These are phyloP conservation scores for Gastrolobium villosum DNA, from an alignment of 306 rosid species.

Conservation along the genomic window DNA sequence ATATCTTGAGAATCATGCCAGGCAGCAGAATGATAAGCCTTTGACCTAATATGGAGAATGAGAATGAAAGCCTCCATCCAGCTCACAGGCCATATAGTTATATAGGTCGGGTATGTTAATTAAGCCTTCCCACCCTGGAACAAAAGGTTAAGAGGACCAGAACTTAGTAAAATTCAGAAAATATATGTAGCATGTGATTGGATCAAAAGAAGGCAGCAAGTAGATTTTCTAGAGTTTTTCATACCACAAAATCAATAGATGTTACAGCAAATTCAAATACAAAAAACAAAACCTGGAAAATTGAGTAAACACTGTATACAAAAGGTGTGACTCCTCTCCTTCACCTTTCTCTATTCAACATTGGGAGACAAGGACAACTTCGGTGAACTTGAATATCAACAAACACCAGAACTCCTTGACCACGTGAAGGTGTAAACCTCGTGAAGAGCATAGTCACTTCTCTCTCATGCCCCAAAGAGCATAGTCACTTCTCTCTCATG, in stretches of 20 bases:
- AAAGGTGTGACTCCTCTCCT: conserved; percentile 21
- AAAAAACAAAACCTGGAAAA: background rate
- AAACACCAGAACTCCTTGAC: conserved; percentile 25
- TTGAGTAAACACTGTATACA: background rate
- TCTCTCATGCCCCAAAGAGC: conserved; percentile 25
- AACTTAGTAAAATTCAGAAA: conserved; percentile 20
- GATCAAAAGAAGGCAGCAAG: background rate
- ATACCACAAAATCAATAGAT: background rate
- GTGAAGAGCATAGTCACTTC: background rate
- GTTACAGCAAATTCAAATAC: background rate
- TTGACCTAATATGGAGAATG: conserved; percentile 42
- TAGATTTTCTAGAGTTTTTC: conserved; percentile 13
- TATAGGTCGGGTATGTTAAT: conserved; percentile 17
- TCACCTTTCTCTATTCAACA: background rate
- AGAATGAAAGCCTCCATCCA: conserved; percentile 41
- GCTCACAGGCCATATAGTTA: conserved; percentile 37
- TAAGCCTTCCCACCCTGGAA: conserved; percentile 57
- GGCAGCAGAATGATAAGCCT: conserved; percentile 44
- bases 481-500: conserved; percentile 20
- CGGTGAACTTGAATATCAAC: conserved; percentile 1
- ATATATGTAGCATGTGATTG: background rate
- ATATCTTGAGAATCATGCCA: conserved; percentile 44
- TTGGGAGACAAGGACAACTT: conserved; percentile 1
- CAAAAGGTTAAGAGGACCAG: conserved; percentile 11
- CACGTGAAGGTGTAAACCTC: background rate